Base-by-base conservation (phyloP, 2,329 filamentous ascomycete species). In the Lachnellula hyalina region DNA sequence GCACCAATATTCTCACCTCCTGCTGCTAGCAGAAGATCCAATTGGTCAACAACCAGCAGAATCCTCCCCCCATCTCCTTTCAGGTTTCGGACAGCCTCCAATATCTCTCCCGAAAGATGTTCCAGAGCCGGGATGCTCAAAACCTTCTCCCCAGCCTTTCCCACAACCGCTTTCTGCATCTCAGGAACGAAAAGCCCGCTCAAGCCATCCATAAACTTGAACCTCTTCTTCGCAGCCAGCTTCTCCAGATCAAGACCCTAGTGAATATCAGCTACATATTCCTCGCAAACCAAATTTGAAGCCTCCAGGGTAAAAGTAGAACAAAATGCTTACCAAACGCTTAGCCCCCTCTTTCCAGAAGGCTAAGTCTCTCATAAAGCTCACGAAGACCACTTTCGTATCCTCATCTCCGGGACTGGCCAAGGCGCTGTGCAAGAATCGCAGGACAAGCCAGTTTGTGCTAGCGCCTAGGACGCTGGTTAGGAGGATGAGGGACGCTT, bases 341-440 rank as follows among this genome's bases (percentile, higher is more conserved):
- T 82, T 79, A 2, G 79, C 80, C 49, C 89, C 86, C 3, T 85
- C 81, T 59, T 76, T 84, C 90, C 91, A 96, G 68, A 96, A 95
- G 1, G 80, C 75, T 60, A 80, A 81, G 64, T 93, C 87, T 57
- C 89, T 80, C 72, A 96, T 74, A 72, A 94, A 96, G 73, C 89
- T 95, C 55, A 94, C 84, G 3, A 96, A 76, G 3, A 96, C 77
- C 0, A 96, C 80, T 49, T 75, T 78, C 25, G 70, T 72, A 44
- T 73, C 72, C 11, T 67, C 67, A 47, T 47, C 14, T 56, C 58
- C 23, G 59, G 41, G 21, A 44, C 42, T 53, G 45, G 52, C 19
- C 48, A 62, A 49, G 49, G 47, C 17, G 56, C 55, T 55, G 58
- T 60, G 75, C 3, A 86, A 68, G 64, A 80, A 79, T 38, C 83